Percentiles rank a stretch among this genome's conserved stretches.
phyloP scores from a whole-genome alignment of 352 stramenopile species.

The Bremia lactucae region DNA sequence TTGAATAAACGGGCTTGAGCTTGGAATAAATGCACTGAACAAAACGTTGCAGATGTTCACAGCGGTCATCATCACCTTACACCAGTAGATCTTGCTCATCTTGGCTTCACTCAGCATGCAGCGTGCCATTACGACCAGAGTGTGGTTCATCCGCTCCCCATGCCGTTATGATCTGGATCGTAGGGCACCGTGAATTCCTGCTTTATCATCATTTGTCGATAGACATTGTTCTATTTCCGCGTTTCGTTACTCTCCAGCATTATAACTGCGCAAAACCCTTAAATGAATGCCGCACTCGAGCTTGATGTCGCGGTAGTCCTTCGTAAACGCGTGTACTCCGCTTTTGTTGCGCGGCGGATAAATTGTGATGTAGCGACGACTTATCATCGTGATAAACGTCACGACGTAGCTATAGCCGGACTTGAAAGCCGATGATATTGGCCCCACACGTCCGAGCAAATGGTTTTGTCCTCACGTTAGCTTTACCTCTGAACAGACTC shows the following conservation, averaged over 20 bases:
- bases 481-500: neutral
- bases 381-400: neutral
- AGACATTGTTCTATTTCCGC: neutral
- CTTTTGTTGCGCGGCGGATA: neutral
- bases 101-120: neutral
- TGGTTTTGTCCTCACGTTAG: neutral
- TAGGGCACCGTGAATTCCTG: neutral
- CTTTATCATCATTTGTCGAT: neutral
- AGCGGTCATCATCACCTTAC: too few relatives aligned
- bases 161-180: neutral
- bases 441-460: neutral
- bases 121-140: neutral
- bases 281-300: neutral
- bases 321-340: neutral
- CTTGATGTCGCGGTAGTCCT: neutral
- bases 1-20: too few relatives aligned
- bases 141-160: neutral
- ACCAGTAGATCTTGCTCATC: conserved; percentile 2
- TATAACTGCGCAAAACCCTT: neutral
- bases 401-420: neutral
- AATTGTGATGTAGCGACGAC: neutral
- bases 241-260: neutral
- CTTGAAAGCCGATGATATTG: neutral
- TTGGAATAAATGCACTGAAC: too few relatives aligned
- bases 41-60: too few relatives aligned